Evolutionary conservation across 2,329 filamentous ascomycete genomes (phyloP).

Genomic region (Zalaria sp.): DNA sequence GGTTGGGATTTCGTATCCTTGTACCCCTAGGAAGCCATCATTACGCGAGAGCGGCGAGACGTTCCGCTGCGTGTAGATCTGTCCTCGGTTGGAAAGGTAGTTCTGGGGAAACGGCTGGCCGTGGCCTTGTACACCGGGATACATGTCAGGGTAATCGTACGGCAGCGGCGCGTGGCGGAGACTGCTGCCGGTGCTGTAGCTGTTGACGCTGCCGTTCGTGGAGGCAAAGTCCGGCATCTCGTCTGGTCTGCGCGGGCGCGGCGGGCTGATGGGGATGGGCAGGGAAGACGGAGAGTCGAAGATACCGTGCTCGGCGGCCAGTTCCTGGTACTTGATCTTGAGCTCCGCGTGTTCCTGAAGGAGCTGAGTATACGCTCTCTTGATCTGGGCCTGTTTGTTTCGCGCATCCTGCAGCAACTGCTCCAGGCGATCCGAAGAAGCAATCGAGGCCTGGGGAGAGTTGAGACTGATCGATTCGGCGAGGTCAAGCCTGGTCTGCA

Average conservation of each 20-base stretch:
- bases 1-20: too few species aligned
- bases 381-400: conserved; percentile 33
- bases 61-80: too few species aligned
- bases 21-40: too few species aligned
- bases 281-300: not conserved
- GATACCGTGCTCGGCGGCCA: not conserved
- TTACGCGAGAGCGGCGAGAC: too few species aligned
- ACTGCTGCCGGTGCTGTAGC: conserved; percentile 12
- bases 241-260: conserved; percentile 1
- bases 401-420: conserved; percentile 32
- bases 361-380: conserved; percentile 37
- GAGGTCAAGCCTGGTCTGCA: conserved; percentile 20
- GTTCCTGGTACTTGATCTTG: conserved; percentile 2
- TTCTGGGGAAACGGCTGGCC: too few species aligned
- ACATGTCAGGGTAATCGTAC: too few species aligned
- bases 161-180: too few species aligned
- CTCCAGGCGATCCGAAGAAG: conserved; percentile 25
- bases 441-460: too few species aligned
- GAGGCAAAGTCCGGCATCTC: not conserved
- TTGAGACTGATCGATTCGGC: not conserved
- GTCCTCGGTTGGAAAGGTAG: too few species aligned
- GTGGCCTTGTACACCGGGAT: too few species aligned
- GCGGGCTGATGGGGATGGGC: not conserved
- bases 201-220: conserved; percentile 2
- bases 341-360: conserved; percentile 37